Percentiles rank a stretch among this genome's conserved stretches.
Evolutionary conservation across 495 filamentous ascomycete genomes (phyloP).

Genomic region (Neurospora hispaniola): DNA sequence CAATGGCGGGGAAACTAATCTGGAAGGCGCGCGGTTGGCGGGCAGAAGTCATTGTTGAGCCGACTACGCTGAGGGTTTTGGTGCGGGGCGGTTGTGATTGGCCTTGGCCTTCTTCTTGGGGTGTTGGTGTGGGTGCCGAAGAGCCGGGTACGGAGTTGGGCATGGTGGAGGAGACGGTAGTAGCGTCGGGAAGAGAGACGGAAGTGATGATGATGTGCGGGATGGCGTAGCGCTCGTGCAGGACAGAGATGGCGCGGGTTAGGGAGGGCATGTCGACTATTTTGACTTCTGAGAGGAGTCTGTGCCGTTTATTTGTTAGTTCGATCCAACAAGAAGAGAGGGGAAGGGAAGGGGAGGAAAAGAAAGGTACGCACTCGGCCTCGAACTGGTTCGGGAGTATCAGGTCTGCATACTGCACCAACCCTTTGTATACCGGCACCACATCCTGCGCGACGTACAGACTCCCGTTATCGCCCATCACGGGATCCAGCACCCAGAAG

Average conservation of each 20-base stretch:
- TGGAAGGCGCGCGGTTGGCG: slow-evolving; percentile 65
- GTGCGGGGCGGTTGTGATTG: neutral
- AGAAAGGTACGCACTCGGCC: slow-evolving; percentile 76
- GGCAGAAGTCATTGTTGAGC: slow-evolving; percentile 58
- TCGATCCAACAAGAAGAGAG: no score
- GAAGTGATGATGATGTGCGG: slow-evolving; percentile 94
- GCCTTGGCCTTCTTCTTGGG: neutral
- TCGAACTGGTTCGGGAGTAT: slow-evolving; percentile 97
- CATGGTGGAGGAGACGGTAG: slow-evolving; percentile 23
- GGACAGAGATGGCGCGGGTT: slow-evolving; percentile 56
- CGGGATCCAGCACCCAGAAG: slow-evolving; percentile 97
- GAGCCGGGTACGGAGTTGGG: slow-evolving; percentile 15
- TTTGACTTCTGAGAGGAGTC: slow-evolving; percentile 69
- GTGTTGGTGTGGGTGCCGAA: neutral
- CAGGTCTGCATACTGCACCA: slow-evolving; percentile 73
- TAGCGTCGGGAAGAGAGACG: slow-evolving; percentile 33
- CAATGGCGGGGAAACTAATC: slow-evolving; percentile 73
- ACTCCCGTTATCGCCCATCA: slow-evolving; percentile 92
- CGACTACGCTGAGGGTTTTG: slow-evolving; percentile 58
- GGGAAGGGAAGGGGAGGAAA: neutral
- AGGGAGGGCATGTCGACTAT: slow-evolving; percentile 68
- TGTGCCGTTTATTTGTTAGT: slow-evolving; percentile 22
- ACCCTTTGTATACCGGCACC: slow-evolving; percentile 75
- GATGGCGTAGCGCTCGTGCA: slow-evolving; percentile 66
- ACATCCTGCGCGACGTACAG: slow-evolving; percentile 86